These are phyloP conservation scores for Ceratocystiopsis minuta DNA, from an alignment of 2,329 filamentous ascomycete species.

Conservation along the genomic window DNA sequence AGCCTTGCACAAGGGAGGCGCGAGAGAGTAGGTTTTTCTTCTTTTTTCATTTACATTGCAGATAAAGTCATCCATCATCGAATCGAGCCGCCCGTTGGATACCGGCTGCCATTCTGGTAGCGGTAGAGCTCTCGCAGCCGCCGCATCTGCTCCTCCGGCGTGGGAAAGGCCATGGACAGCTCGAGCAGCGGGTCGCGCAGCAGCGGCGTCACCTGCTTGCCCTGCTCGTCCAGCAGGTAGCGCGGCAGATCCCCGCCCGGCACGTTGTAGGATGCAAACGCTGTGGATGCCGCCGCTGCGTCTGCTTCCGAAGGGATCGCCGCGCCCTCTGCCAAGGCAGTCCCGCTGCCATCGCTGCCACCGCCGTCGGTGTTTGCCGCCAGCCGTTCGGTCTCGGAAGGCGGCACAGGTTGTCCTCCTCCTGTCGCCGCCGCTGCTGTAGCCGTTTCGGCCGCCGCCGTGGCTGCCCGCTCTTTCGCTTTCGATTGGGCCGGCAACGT, in stretches of 20 bases:
- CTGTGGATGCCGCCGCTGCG: not conserved
- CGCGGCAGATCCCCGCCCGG: constrained; percentile 15
- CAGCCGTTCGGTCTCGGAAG: no score
- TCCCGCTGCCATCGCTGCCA: no score
- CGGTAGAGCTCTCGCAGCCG: constrained; percentile 23
- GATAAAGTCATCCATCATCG: no score
- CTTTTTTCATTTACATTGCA: no score
- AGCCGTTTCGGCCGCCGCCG: not conserved
- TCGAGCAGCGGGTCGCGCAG: constrained; percentile 21
- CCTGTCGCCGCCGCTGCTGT: no score
- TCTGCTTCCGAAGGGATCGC: no score
- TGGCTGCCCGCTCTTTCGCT: not conserved
- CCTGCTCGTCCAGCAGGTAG: constrained; percentile 33
- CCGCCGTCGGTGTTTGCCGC: no score
- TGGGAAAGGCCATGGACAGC: constrained; percentile 2
- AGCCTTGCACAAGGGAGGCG: no score
- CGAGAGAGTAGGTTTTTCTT: no score
- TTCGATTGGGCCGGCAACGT: constrained; percentile 8
- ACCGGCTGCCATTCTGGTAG: not conserved
- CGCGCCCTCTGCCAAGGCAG: no score
- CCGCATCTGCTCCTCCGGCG: constrained; percentile 9
- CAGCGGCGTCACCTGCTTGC: constrained; percentile 40
- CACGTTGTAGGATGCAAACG: not conserved
- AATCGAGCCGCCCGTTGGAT: not conserved
- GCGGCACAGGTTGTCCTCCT: no score